Percentiles rank a stretch among this genome's conserved stretches.
phyloP scores from a whole-genome alignment of 2,329 filamentous ascomycete genomes.

The Xylariaceae sp. region DNA sequence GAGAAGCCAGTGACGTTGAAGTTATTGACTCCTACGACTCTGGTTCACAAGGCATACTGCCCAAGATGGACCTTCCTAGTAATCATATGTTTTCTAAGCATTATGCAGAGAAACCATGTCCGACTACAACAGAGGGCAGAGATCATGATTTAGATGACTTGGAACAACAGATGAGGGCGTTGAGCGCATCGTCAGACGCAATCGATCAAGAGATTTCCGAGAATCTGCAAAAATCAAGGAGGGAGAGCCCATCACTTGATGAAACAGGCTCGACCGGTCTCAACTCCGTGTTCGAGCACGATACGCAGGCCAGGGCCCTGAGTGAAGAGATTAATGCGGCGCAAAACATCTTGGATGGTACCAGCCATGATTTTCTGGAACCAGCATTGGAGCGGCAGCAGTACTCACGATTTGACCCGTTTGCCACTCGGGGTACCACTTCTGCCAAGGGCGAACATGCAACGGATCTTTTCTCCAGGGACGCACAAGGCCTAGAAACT shows the following conservation, averaged over 20 bases:
- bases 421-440: constrained; percentile 11
- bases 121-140: background rate
- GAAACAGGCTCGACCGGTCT: background rate
- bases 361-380: constrained; percentile 24
- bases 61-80: constrained; percentile 19
- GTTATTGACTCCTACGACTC: background rate
- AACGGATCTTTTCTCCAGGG: constrained; percentile 41
- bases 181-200: constrained; percentile 30
- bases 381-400: constrained; percentile 29
- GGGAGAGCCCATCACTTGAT: background rate
- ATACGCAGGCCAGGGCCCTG: constrained; percentile 18
- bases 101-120: background rate
- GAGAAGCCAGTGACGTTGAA: constrained; percentile 1
- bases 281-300: constrained; percentile 1
- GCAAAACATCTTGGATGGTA: constrained; percentile 21
- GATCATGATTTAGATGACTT: constrained; percentile 26
- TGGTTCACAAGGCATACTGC: constrained; percentile 7
- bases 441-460: background rate
- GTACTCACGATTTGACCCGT: constrained; percentile 17
- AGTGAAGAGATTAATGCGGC: constrained; percentile 25
- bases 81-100: constrained; percentile 4
- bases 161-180: constrained; percentile 29
- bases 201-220: constrained; percentile 28
- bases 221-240: constrained; percentile 21
- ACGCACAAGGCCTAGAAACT: constrained; percentile 48